phyloP scores from a whole-genome alignment of 371 early-diverging fungal genomes.

The Smittium culicis region DNA sequence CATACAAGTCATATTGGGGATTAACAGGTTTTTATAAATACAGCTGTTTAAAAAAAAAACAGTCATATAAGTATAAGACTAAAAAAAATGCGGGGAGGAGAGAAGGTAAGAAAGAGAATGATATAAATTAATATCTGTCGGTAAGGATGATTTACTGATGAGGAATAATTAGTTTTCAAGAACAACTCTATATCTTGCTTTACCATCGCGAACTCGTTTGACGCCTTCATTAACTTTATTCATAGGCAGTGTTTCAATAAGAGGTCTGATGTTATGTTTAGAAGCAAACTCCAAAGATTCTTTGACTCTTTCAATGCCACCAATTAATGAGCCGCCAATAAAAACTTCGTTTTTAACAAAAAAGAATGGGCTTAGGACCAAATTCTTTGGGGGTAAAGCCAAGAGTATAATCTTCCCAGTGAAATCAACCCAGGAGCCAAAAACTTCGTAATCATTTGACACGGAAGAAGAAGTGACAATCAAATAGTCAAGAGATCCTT shows the following conservation, averaged over 20 bases:
- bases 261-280: conserved; percentile 46
- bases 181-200: conserved; percentile 57
- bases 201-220: conserved; percentile 40
- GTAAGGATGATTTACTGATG: too few relatives aligned
- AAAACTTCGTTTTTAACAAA: conserved; percentile 38
- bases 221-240: conserved; percentile 49
- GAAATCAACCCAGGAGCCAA: conserved; percentile 30
- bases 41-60: too few relatives aligned
- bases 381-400: conserved; percentile 45
- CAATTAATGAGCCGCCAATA: conserved; percentile 56
- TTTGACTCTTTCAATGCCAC: conserved; percentile 37
- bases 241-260: conserved; percentile 46
- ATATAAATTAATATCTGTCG: too few relatives aligned
- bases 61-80: too few relatives aligned
- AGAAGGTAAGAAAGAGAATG: too few relatives aligned
- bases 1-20: too few relatives aligned
- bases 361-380: conserved; percentile 29
- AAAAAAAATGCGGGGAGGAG: too few relatives aligned
- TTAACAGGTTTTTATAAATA: too few relatives aligned
- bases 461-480: conserved; percentile 41
- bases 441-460: conserved; percentile 36
- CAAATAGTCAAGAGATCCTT: conserved; percentile 34
- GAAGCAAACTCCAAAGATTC: conserved; percentile 59
- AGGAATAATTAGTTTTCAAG: conserved; percentile 19
- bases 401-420: conserved; percentile 37